Percentiles rank a stretch among this genome's conserved stretches.
phyloP scores from a whole-genome alignment of 2,329 filamentous ascomycete genomes.

The Penicillium sp. region DNA sequence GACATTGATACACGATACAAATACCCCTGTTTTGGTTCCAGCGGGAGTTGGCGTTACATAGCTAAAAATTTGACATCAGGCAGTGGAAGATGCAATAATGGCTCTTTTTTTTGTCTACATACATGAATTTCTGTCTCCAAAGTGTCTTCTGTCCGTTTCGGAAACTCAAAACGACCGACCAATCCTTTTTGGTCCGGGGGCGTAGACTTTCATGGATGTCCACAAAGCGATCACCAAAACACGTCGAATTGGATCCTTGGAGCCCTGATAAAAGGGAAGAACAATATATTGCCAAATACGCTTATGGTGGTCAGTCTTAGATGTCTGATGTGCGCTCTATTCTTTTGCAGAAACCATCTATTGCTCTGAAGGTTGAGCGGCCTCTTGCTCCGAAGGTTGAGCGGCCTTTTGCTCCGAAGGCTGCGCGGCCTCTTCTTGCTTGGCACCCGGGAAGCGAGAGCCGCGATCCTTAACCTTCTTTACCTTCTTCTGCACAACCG shows the following conservation, averaged over 20 bases:
- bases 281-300: background rate
- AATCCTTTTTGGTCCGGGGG: background rate
- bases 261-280: background rate
- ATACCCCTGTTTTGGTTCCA: constrained; percentile 1
- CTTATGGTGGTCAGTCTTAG: background rate
- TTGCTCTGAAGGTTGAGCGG: background rate
- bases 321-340: background rate
- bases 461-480: constrained; percentile 77
- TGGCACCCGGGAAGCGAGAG: constrained; percentile 48
- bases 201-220: background rate
- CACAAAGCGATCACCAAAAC: background rate
- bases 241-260: background rate
- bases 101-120: background rate
- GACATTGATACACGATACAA: background rate
- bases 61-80: background rate
- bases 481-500: constrained; percentile 63
- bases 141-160: too few relatives aligned
- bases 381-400: background rate
- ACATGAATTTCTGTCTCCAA: background rate
- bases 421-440: background rate
- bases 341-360: background rate
- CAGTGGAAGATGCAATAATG: background rate
- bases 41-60: background rate
- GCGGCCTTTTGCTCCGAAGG: background rate
- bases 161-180: background rate